Conservation (phyloP, 2,329 filamentous ascomycete species). For the Neobulgaria alba region DNA sequence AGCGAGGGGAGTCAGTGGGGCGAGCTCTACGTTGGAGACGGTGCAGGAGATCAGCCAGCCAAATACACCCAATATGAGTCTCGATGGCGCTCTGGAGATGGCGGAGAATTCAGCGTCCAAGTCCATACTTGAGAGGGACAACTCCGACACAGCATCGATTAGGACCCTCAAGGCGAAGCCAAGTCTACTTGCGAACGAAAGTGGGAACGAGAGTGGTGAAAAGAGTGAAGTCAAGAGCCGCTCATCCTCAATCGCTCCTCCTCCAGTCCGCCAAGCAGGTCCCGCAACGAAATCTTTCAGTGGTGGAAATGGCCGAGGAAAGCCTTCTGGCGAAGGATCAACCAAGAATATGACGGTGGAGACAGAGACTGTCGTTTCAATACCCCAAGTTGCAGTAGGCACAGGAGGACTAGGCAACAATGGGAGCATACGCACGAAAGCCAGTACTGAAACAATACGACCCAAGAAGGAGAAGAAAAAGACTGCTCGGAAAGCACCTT, state of each 20-base stretch:
- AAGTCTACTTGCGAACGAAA: slow-evolving; percentile 40
- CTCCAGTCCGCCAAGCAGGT: slow-evolving; percentile 33
- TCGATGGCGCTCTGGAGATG: slow-evolving; percentile 42
- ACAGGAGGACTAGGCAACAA: slow-evolving; percentile 53
- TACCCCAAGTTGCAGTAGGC: slow-evolving; percentile 74
- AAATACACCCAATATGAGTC: slow-evolving; percentile 49
- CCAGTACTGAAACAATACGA: slow-evolving; percentile 90
- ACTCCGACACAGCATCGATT: slow-evolving; percentile 21
- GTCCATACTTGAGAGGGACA: slow-evolving; percentile 32
- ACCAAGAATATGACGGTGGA: slow-evolving; percentile 92
- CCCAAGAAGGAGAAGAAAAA: slow-evolving; percentile 92
- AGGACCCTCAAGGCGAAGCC: slow-evolving; percentile 39
- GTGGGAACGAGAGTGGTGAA: slow-evolving; percentile 58
- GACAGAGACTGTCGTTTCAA: slow-evolving; percentile 88
- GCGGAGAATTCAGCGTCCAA: slow-evolving; percentile 37
- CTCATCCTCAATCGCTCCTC: slow-evolving; percentile 31
- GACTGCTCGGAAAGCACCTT: slow-evolving; percentile 62
- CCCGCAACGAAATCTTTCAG: slow-evolving; percentile 45
- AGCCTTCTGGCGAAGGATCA: slow-evolving; percentile 61
- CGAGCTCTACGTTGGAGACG: slow-evolving; percentile 66
- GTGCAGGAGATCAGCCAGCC: slow-evolving; percentile 83
- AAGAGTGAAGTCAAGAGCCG: slow-evolving; percentile 37
- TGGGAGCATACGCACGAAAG: slow-evolving; percentile 74
- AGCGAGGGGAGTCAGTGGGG: slow-evolving; percentile 49
- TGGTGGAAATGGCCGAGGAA: slow-evolving; percentile 57